Conservation (phyloP, 371 early-diverging fungal species). For the Nematocida parisii region DNA sequence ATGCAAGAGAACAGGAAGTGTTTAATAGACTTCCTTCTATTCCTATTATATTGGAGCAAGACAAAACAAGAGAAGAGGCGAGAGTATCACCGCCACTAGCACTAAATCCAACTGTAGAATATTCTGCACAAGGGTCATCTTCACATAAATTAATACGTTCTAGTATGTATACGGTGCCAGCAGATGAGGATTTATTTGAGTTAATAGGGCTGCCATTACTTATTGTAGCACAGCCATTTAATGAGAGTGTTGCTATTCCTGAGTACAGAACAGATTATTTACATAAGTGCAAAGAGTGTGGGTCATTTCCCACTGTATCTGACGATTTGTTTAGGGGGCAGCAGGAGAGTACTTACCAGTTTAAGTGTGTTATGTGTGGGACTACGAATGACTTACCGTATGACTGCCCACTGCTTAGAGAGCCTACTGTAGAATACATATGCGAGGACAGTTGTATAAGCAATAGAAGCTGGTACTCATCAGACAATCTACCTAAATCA, state of each 20-base stretch:
- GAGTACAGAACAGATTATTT: slow-evolving; percentile 26
- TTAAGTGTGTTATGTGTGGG: slow-evolving; percentile 68
- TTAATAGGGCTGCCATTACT: slow-evolving; percentile 64
- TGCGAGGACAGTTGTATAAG: slow-evolving; percentile 47
- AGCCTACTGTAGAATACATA: slow-evolving; percentile 56
- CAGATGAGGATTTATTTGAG: slow-evolving; percentile 59
- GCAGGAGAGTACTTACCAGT: slow-evolving; percentile 15
- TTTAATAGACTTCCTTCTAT: slow-evolving; percentile 33
- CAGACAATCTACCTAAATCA: slow-evolving; percentile 9
- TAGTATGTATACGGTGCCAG: slow-evolving; percentile 68
- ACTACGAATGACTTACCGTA: slow-evolving; percentile 22
- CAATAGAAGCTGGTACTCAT: slow-evolving; percentile 40
- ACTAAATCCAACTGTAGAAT: slow-evolving; percentile 16
- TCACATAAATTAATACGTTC: slow-evolving; percentile 37
- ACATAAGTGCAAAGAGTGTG: slow-evolving; percentile 63
- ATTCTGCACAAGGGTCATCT: neutral
- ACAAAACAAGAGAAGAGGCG: slow-evolving; percentile 8
- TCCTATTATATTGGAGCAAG: slow-evolving; percentile 10
- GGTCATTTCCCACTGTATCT: slow-evolving; percentile 55
- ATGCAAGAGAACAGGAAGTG: slow-evolving; percentile 19
- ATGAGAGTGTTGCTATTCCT: slow-evolving; percentile 41
- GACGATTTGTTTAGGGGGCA: neutral
- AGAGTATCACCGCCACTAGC: slow-evolving; percentile 22
- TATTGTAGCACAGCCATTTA: slow-evolving; percentile 65
- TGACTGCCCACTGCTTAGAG: slow-evolving; percentile 31